phyloP scores from a whole-genome alignment of 73 alveolate genomes.

The Blepharisma japonicum region DNA sequence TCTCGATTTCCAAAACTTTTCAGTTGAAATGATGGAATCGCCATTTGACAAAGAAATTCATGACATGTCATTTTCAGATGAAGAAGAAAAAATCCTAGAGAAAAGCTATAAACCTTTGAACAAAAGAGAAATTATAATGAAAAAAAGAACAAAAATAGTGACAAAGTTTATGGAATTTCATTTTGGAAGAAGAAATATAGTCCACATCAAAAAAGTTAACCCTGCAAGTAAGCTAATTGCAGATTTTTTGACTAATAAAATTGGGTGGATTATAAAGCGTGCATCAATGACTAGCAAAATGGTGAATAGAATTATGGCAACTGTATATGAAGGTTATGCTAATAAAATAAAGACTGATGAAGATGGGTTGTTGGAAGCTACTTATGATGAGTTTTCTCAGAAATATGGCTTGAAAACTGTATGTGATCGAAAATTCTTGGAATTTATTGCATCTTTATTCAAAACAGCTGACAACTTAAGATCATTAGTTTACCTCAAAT shows the following conservation, averaged over 20 bases:
- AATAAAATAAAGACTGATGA: not conserved
- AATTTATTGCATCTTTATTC: slow-evolving; percentile 4
- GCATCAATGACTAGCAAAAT: not conserved
- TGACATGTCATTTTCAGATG: not conserved
- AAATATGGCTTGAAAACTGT: slow-evolving; percentile 16
- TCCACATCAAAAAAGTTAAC: not conserved
- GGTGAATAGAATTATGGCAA: slow-evolving; percentile 22
- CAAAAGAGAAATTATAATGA: not conserved
- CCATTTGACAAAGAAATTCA: too few relatives aligned
- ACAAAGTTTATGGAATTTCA: slow-evolving; percentile 5
- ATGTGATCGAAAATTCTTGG: slow-evolving; percentile 12
- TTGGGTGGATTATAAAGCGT: not conserved
- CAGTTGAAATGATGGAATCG: too few relatives aligned
- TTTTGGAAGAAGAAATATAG: not conserved
- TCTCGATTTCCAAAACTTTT: too few relatives aligned
- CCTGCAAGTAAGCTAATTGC: not conserved
- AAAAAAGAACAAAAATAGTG: slow-evolving; percentile 14
- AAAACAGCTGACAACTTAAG: not conserved
- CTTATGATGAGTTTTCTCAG: slow-evolving; percentile 24
- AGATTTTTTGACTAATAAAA: not conserved
- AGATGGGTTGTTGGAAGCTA: not conserved
- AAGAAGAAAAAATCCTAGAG: not conserved
- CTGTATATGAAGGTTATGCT: too few relatives aligned
- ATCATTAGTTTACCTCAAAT: not conserved
- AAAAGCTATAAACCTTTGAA: not conserved